Conservation (phyloP, 257 asterid genomes). For the Mitragyna speciosa region DNA sequence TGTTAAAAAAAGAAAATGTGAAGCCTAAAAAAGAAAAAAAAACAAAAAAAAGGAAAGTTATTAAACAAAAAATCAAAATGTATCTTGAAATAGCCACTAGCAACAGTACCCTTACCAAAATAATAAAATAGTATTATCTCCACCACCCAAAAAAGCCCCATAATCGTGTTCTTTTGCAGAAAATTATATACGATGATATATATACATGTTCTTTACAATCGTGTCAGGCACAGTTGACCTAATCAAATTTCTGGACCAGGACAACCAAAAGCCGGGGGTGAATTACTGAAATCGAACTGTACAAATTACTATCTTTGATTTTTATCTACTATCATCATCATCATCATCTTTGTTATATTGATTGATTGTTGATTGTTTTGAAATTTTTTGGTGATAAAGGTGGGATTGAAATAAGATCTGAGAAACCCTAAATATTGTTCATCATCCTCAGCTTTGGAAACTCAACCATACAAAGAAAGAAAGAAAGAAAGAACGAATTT, state of each 20-base stretch:
- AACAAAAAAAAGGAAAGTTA: too few relatives aligned
- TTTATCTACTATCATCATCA: not conserved
- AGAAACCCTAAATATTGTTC: slow-evolving; percentile 14
- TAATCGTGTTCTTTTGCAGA: not conserved
- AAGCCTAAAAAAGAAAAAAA: not conserved
- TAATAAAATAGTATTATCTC: too few relatives aligned
- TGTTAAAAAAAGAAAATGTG: not conserved
- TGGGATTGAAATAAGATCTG: slow-evolving; percentile 18
- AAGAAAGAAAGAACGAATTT: slow-evolving; percentile 9
- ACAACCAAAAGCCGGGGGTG: slow-evolving; percentile 3
- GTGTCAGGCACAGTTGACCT: slow-evolving; percentile 11
- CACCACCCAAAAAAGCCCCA: not conserved
- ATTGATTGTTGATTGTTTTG: slow-evolving; percentile 17
- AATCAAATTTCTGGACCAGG: slow-evolving; percentile 7
- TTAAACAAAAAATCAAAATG: too few relatives aligned
- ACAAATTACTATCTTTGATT: not conserved
- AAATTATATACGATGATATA: not conserved
- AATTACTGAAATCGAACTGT: slow-evolving; percentile 19
- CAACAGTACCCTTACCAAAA: too few relatives aligned
- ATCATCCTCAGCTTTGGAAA: slow-evolving; percentile 19
- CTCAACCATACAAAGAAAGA: slow-evolving; percentile 8
- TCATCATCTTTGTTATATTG: not conserved
- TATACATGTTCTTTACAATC: not conserved
- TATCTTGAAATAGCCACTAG: too few relatives aligned
- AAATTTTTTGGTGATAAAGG: slow-evolving; percentile 17